Evolutionary conservation across 2,329 filamentous ascomycete genomes (phyloP).

Genomic region (Pestalotiopsis sp.): DNA sequence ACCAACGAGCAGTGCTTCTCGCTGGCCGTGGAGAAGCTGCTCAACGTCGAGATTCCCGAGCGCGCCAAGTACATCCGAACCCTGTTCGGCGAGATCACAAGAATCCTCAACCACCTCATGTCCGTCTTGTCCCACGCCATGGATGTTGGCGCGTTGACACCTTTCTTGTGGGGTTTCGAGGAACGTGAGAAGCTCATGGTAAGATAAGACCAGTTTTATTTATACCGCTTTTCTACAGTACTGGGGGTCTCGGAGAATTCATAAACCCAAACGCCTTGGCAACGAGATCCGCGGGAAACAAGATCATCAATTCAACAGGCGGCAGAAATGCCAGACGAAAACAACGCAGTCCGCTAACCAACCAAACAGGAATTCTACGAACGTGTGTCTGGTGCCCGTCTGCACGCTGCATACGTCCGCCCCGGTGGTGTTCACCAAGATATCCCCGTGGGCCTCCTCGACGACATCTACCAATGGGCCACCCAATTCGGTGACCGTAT

Average conservation of each 20-base stretch:
- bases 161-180: conserved; percentile 99
- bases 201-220: conserved; percentile 31
- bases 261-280: background rate
- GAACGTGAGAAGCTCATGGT: conserved; percentile 99
- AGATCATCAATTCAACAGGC: conserved; percentile 5
- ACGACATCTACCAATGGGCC: conserved; percentile 99
- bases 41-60: conserved; percentile 94
- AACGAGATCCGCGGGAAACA: background rate
- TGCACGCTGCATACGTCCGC: conserved; percentile 95
- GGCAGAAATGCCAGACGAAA: conserved; percentile 12
- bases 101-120: conserved; percentile 97
- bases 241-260: background rate
- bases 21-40: conserved; percentile 93
- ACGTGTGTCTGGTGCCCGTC: conserved; percentile 94
- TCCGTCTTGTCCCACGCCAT: conserved; percentile 95
- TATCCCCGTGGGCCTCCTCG: conserved; percentile 86
- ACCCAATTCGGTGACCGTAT: conserved; percentile 98
- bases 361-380: conserved; percentile 91
- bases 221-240: background rate
- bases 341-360: conserved; percentile 7
- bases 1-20: conserved; percentile 99
- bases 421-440: conserved; percentile 97
- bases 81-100: conserved; percentile 91
- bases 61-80: conserved; percentile 97
- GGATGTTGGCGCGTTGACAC: conserved; percentile 97